Evolutionary conservation across 1,284 basidiomycete species (phyloP), one percentile per base, ranked within the genome.

Genomic region (Ceratobasidium sp.): DNA sequence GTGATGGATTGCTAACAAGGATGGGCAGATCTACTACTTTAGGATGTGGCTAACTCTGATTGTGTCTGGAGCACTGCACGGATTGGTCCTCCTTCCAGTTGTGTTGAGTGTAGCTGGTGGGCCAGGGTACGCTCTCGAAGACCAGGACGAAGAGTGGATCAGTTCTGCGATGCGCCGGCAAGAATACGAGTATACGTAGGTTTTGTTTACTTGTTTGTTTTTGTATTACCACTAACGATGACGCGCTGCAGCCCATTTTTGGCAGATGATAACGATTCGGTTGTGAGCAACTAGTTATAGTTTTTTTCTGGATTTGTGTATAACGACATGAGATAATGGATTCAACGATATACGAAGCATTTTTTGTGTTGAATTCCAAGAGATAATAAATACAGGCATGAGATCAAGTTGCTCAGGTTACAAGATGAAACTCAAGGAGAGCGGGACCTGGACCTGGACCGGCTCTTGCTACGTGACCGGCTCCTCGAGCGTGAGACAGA

Each of bases 141-240:
- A 96, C 80, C 89, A 89, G n/a, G 94, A 97, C 78, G 94, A 96
- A 78, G 94, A 96, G 79, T 96, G 94, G 94, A 94, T 96, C 87
- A 88, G 90, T 3, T 90, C 88, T 79, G 92, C 91, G 32, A 93
- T 94, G 77, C 84, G 93, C 73, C 87, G 78, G 62, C 75, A 87
- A 73, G 92, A 92, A 74, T 90, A 91, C 76, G 92, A 93, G 77
- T 92, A 92, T 79, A 87, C 88, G 91, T 92, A 78, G 83, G 90
- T 79, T 8, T 26, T 52, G 26, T 45, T 71, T 50, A 48, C 28
- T 53, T 43, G 52, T 69, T 48, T 46, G 50, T 52, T 52, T 30
- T 8, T 41, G 39, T 10, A 16, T 41, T 41, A 1, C 10, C 12
- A 5, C 26, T 59, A 12, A 41, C 53, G 10, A 23, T 46, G 36